Evolutionary conservation across 441 rosid species (phyloP), one percentile per base, ranked within the genome.

Genomic region (Gossypium davidsonii): DNA sequence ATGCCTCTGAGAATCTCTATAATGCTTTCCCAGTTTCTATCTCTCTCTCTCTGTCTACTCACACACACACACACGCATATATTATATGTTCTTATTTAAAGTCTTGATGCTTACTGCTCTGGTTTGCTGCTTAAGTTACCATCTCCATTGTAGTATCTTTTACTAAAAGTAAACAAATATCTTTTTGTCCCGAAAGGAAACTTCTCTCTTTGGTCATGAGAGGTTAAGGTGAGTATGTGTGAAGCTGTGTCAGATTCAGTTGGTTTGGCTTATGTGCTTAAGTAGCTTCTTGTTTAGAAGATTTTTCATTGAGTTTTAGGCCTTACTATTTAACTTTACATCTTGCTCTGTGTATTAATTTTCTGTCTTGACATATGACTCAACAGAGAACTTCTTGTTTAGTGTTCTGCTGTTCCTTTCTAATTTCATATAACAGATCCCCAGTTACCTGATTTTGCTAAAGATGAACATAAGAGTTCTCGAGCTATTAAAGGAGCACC

Each of bases 401-500:
- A 21, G 25, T 5, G 11, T 4, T 44, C 17, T 0, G n/a, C 15
- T 59, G 18, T 28, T 34, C 39, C 52, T 58, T 75, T 20, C 61
- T 68, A 20, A 28, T 15, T 56, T 72, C 69, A 3, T 67, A 67
- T 78, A 57, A 58, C 52, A 91, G 99, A 94, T 73, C 70, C 82
- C 46, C 82, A 78, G 39, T 70, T 81, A 62, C 85, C 88, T 55
- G 82, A 83, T 76, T 83, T 84, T 77, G 64, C 85, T 31, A 84
- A 87, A 82, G 87, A 79, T 1, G 85, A 93, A 83, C 89, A 88
- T 76, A 91, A 84, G 82, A 83, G 75, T 72, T 93, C 98, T 79
- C 95, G 90, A 79, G 86, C 83, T 81, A 86, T 93, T 67, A 93
- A 96, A 85, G 97, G 97, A 68, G 93, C 99, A 63, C 93, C 93